Conservation (phyloP, 768 basidiomycete genomes). For the Lactarius quietus region DNA sequence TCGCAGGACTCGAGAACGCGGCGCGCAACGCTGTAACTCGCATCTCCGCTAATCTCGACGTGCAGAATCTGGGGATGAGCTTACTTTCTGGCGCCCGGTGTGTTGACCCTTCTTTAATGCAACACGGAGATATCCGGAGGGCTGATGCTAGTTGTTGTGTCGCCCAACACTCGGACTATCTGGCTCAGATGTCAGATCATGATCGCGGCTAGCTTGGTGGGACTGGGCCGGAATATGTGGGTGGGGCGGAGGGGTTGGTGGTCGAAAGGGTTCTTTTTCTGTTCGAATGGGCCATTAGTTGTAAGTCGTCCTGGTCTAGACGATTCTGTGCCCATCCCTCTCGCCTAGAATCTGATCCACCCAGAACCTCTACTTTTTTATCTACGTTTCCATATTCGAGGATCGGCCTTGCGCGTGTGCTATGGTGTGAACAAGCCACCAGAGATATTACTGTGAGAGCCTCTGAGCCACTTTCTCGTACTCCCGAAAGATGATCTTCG, state of each 20-base stretch:
- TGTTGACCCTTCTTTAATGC: constrained; percentile 27
- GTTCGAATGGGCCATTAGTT: not conserved
- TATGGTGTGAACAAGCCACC: too few species aligned
- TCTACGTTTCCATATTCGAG: too few species aligned
- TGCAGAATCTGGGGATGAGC: constrained; percentile 78
- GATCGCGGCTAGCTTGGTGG: constrained; percentile 2
- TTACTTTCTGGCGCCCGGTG: constrained; percentile 75
- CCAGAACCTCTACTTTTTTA: too few species aligned
- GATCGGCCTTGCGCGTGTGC: too few species aligned
- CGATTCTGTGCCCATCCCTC: not conserved
- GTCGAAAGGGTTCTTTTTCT: not conserved
- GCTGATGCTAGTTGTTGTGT: not conserved
- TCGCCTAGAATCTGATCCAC: too few species aligned
- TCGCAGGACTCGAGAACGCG: constrained; percentile 55
- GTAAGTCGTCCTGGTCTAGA: constrained; percentile 1
- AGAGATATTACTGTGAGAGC: too few species aligned
- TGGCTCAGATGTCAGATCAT: constrained; percentile 49
- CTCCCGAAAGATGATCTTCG: too few species aligned
- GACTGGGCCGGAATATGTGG: not conserved
- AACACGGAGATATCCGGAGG: not conserved
- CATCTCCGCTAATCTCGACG: constrained; percentile 80
- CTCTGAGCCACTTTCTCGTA: too few species aligned
- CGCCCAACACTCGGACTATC: constrained; percentile 42
- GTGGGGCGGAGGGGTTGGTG: not conserved
- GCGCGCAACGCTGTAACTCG: constrained; percentile 73